Evolutionary conservation across 1,139 yeast species (phyloP), one percentile per base, ranked within the genome.

Genomic region (Sugiyamaella xylanicola): DNA sequence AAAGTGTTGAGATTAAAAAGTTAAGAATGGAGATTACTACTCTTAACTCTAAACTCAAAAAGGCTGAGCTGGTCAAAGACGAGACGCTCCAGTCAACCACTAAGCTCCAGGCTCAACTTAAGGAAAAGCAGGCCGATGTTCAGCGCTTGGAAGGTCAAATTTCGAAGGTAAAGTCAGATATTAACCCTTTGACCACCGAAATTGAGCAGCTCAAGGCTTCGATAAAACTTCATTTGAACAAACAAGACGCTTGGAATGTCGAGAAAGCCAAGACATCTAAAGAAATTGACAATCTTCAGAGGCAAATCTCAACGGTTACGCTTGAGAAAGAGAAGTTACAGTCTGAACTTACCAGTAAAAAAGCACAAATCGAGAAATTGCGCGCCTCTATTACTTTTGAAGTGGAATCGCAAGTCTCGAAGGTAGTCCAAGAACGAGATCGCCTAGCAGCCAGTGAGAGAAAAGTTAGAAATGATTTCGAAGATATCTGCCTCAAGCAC

Each of bases 361-460:
- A 55, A 5, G 43, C 67, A 27, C 75, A 77, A 54, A 61, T 76
- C 25, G 74, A 70, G 25, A 72, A 72, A 45, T 62, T 82, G 58
- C 61, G 67, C 1, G 56, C 59, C 5, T 63, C 68, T 5, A 63
- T 67, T 20, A 72, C 70, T 55, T 77, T 73, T 53, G 79, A 77
- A 20, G 74, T 77, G 53, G 77, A 76, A 49, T 74, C 75, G 4
- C 71, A 72, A 66, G 79, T 74, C 67, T 80, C 72, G n/a, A 65
- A 62, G 43, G 61, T 65, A 37, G 58, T 59, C 8, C 61, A 61
- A 27, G 72, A 68, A 45, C 64, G 65, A 56, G 61, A 55, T 69
- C 74, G 71, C 55, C 71, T 75, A 42, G 81, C 74, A 68, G 74
- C 66, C 59, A 79, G 66, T 62, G 72, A 70, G 59, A 77, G 63